Conservation (phyloP, 257 asterid species). For the Lantana camara region DNA sequence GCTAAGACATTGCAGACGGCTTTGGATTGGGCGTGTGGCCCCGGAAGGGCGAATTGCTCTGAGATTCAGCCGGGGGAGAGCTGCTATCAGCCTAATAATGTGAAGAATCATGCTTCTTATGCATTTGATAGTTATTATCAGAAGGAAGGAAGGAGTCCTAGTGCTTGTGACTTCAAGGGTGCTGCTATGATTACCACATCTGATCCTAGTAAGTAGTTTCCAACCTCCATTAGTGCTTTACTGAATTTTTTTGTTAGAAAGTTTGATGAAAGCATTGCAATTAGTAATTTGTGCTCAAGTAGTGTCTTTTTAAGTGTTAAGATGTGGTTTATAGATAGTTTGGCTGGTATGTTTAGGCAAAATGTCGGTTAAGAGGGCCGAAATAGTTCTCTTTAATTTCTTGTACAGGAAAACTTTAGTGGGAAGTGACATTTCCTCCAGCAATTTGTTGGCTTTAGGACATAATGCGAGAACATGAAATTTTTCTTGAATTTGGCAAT, state of each 20-base stretch:
- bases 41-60: slow-evolving; percentile 93
- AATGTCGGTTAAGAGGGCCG: background rate
- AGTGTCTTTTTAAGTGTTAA: slow-evolving; percentile 10
- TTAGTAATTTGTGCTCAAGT: slow-evolving; percentile 8
- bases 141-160: slow-evolving; percentile 62
- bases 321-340: slow-evolving; percentile 2
- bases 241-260: background rate
- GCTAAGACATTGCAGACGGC: slow-evolving; percentile 80
- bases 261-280: slow-evolving; percentile 4
- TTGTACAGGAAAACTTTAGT: slow-evolving; percentile 2
- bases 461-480: slow-evolving; percentile 9
- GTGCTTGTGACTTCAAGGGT: slow-evolving; percentile 97
- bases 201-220: slow-evolving; percentile 84
- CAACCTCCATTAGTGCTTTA: background rate
- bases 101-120: slow-evolving; percentile 81
- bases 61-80: slow-evolving; percentile 96
- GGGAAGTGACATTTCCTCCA: slow-evolving; percentile 20
- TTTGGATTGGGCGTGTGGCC: slow-evolving; percentile 98
- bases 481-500: slow-evolving; percentile 21
- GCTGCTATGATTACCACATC: slow-evolving; percentile 96
- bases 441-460: background rate
- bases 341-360: background rate
- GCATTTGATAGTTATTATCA: slow-evolving; percentile 96
- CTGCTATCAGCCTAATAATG: slow-evolving; percentile 91
- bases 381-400: background rate